Conservation (phyloP, 108 stramenopile genomes). For the Cyclotella baltica region DNA sequence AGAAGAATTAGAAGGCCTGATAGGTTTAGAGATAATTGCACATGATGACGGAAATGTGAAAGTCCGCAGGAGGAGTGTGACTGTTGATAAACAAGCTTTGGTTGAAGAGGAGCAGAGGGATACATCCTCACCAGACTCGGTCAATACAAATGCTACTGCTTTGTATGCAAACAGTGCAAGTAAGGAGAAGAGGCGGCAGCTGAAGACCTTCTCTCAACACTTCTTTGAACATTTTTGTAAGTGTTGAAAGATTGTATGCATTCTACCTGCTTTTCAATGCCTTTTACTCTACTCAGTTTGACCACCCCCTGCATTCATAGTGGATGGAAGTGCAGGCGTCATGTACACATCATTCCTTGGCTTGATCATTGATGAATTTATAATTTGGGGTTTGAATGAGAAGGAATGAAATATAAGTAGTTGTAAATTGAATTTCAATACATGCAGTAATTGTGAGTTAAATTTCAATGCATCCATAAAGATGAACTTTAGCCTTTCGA, state of each 20-base stretch:
- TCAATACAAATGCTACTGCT: background rate
- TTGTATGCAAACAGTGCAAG: background rate
- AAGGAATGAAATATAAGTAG: no score
- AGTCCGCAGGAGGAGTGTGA: background rate
- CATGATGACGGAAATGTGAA: background rate
- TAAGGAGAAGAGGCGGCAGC: background rate
- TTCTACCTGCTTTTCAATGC: no score
- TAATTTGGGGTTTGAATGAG: slow-evolving; percentile 17
- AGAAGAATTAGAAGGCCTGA: slow-evolving; percentile 28
- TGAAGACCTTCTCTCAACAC: background rate
- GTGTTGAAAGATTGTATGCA: no score
- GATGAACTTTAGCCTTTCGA: no score
- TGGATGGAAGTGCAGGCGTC: slow-evolving; percentile 53
- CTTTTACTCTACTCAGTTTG: no score
- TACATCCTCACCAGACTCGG: background rate
- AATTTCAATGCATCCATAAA: no score
- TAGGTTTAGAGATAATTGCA: slow-evolving; percentile 23
- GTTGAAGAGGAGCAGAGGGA: background rate
- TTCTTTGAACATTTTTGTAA: slow-evolving; percentile 55
- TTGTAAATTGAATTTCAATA: no score
- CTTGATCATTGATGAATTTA: slow-evolving; percentile 44
- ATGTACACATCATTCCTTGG: slow-evolving; percentile 51
- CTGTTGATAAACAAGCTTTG: background rate
- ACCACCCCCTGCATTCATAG: no score
- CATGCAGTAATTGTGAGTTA: no score